Conservation (phyloP, 140 eudicot genomes). For the Cichorium intybus region DNA sequence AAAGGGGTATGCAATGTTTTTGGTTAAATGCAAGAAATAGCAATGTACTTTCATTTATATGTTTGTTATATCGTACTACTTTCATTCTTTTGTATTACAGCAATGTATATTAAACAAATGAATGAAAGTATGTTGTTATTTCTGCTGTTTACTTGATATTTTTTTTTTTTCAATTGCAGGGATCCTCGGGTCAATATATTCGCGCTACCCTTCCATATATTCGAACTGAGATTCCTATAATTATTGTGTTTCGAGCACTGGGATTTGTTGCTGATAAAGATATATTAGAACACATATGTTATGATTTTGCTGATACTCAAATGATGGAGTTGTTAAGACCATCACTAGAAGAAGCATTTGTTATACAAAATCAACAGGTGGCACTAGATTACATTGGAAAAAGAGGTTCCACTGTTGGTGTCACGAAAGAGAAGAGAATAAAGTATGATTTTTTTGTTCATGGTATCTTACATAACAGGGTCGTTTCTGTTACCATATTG, state of each 20-base stretch:
- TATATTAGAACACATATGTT: conserved; percentile 91
- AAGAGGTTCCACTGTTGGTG: conserved; percentile 97
- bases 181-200: conserved; percentile 92
- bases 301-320: conserved; percentile 90
- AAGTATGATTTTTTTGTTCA: conserved; percentile 49
- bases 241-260: conserved; percentile 85
- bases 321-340: conserved; percentile 98
- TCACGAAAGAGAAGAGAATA: conserved; percentile 84
- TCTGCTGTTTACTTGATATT: not conserved
- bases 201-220: conserved; percentile 95
- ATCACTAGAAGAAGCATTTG: conserved; percentile 97
- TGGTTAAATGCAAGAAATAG: not conserved
- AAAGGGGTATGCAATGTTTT: conserved; percentile 69
- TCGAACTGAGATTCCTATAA: conserved; percentile 86
- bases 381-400: conserved; percentile 98
- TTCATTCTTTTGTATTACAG: not conserved
- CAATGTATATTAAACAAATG: no score
- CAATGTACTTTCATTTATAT: not conserved
- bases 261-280: conserved; percentile 99
- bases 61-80: not conserved
- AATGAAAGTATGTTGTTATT: not conserved
- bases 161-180: conserved; percentile 47
- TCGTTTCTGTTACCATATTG: not conserved
- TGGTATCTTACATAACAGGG: not conserved
- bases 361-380: conserved; percentile 97